Base-by-base conservation (phyloP, 1,284 basidiomycete genomes). In the Cutaneotrichosporon sp. region DNA sequence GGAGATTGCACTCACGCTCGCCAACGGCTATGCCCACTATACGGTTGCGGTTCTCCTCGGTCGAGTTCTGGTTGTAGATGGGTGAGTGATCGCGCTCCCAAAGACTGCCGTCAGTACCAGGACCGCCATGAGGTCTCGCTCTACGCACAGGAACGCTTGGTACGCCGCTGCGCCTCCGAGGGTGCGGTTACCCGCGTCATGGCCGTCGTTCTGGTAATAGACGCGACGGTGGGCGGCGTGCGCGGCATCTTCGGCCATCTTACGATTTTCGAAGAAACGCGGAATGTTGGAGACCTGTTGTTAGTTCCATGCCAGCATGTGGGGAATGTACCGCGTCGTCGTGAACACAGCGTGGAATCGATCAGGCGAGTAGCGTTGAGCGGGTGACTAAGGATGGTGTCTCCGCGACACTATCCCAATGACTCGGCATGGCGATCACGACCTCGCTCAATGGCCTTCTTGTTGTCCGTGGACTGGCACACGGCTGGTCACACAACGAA, bases 91-190 rank as follows among this genome's bases (percentile, higher is more conserved):
- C 68, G 19, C 65, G 51, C 44, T 71, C 70, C 72, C 72, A 74
- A 33, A 65, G 58, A 34, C 67, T 68, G 34, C 20, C 19, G 34
- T 47, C n/a, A 47, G 34, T 17, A 12, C 22, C 10, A n/a, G n/a
- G n/a, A n/a, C n/a, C n/a, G n/a, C n/a, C n/a, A n/a, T n/a, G n/a
- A n/a, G n/a, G n/a, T n/a, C n/a, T n/a, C n/a, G n/a, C n/a, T n/a
- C n/a, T 14, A 59, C 67, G 61, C 45, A 71, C 69, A 74, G 48
- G 46, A 60, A 72, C 4, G 70, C 69, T 43, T 74, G 66, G 48
- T 70, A 72, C 4, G 70, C 70, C 1, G 72, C 70, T 2, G 72
- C 72, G 1, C 72, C 70, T 4, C 72, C 72, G 3, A 74, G 57
- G 0, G 63, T 64, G 50, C 65, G 64, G 33, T 65, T 68, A 2